Evolutionary conservation across 257 asterid genomes (phyloP), one percentile per base, ranked within the genome.

Genomic region (Forsythia viridissima): DNA sequence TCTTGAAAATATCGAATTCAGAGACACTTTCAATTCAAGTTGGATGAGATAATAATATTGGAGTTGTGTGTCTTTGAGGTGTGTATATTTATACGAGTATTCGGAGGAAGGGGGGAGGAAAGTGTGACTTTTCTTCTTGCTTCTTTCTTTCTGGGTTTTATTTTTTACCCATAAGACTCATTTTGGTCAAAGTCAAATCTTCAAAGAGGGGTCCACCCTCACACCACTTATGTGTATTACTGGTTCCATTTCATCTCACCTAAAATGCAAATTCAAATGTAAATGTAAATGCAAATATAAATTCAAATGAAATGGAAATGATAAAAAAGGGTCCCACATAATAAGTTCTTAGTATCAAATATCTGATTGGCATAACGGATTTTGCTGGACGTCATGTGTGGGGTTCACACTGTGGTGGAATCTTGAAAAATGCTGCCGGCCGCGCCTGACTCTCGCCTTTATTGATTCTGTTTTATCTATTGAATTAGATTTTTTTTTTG

Each of bases 121-220:
- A 83, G 92, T 84, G 96, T 73, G 93, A 88, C 89, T 88, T 85
- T 85, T 87, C 92, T 89, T 90, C 88, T 77, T 74, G 76, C 84
- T 77, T 44, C 37, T 81, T 82, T 81, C 74, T 76, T 73, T 81
- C 36, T 59, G 30, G n/a, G 51, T 74, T 37, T 9, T 38, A 9
- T 21, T 38, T 42, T 77, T 38, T 20, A 37, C 38, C 11, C 21
- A 38, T 36, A 40, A 40, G 38, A 44, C 24, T 48, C 9, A 34
- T 43, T 61, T 39, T 71, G 86, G 96, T 89, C 92, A 92, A 83
- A 85, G 96, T 91, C 94, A 88, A 88, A 91, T 68, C 80, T 84
- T 88, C 84, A 79, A 84, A 85, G 24, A 74, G 89, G 89, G 90
- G 88, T 78, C 87, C 85, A 77, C 86, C 59, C 44, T 37, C 88